phyloP scores from a whole-genome alignment of 371 early-diverging fungal genomes.

The Mortierella sp. region DNA sequence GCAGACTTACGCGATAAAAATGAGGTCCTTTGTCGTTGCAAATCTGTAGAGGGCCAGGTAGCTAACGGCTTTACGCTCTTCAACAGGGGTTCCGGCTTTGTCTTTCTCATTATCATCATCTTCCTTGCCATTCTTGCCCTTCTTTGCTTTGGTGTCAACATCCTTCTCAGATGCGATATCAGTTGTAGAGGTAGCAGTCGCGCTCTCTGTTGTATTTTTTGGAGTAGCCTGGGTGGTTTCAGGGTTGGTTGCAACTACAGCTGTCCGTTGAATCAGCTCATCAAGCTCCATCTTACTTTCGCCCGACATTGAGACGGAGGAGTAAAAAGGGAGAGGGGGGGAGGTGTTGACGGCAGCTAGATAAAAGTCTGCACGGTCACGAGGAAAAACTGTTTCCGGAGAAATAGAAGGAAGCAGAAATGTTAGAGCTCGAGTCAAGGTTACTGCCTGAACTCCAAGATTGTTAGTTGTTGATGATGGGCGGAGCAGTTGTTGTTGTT shows the following conservation, averaged over 20 bases:
- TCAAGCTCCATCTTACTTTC: conserved; percentile 55
- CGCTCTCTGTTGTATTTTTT: conserved; percentile 3
- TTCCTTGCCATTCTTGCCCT: conserved; percentile 13
- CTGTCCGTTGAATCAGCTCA: conserved; percentile 19
- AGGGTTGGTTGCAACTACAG: neutral
- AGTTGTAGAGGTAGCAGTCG: conserved; percentile 7
- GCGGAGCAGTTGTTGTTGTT: neutral
- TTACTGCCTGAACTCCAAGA: too few species aligned
- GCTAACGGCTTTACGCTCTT: conserved; percentile 51
- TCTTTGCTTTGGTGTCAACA: conserved; percentile 42
- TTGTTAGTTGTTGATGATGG: neutral
- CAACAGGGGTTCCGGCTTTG: conserved; percentile 2
- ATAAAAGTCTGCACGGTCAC: neutral
- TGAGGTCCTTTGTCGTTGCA: conserved; percentile 66
- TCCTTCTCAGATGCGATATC: conserved; percentile 33
- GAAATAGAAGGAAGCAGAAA: neutral
- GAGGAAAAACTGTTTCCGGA: conserved; percentile 3
- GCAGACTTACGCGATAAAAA: conserved; percentile 60
- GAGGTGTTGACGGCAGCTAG: neutral
- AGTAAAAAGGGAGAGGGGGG: neutral
- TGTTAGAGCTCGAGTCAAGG: neutral
- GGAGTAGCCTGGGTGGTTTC: neutral
- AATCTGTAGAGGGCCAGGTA: conserved; percentile 73
- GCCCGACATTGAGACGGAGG: conserved; percentile 24
- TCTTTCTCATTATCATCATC: neutral